These are phyloP conservation scores for Sanghuangporus weigelae DNA, from an alignment of 1,284 basidiomycete species.

Conservation along the genomic window DNA sequence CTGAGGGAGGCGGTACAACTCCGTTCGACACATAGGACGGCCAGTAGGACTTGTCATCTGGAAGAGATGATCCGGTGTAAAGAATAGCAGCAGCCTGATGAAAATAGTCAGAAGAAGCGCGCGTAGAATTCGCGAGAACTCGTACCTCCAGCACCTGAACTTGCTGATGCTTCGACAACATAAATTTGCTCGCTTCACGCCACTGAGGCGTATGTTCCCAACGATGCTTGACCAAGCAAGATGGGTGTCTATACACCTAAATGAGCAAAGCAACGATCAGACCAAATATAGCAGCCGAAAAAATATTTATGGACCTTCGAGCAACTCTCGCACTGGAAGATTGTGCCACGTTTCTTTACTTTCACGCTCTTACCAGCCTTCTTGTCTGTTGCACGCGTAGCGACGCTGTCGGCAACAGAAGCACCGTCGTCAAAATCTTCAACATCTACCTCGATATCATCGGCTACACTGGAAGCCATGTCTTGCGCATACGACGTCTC, in stretches of 20 bases:
- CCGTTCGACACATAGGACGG: conserved; percentile 73
- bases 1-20: conserved; percentile 52
- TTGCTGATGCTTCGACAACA: conserved; percentile 96
- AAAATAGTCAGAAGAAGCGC: not conserved
- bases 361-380: conserved; percentile 20
- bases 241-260: conserved; percentile 90
- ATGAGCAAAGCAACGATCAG: not conserved
- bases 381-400: conserved; percentile 29
- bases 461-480: conserved; percentile 9
- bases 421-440: conserved; percentile 26
- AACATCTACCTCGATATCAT: conserved; percentile 19
- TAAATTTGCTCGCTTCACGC: conserved; percentile 92
- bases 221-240: conserved; percentile 92
- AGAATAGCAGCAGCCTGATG: conserved; percentile 88
- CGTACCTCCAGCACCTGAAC: conserved; percentile 90
- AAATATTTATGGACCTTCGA: conserved; percentile 57
- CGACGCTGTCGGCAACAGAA: conserved; percentile 36
- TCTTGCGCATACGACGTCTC: not conserved
- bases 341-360: conserved; percentile 72
- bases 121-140: conserved; percentile 5
- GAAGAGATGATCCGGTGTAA: conserved; percentile 76
- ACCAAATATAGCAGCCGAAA: not conserved
- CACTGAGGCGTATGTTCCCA: conserved; percentile 98
- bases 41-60: conserved; percentile 89
- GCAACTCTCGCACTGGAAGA: conserved; percentile 91